Evolutionary conservation across 2,329 filamentous ascomycete genomes (phyloP), one percentile per base, ranked within the genome.

Genomic region (Claviceps quebecensis): DNA sequence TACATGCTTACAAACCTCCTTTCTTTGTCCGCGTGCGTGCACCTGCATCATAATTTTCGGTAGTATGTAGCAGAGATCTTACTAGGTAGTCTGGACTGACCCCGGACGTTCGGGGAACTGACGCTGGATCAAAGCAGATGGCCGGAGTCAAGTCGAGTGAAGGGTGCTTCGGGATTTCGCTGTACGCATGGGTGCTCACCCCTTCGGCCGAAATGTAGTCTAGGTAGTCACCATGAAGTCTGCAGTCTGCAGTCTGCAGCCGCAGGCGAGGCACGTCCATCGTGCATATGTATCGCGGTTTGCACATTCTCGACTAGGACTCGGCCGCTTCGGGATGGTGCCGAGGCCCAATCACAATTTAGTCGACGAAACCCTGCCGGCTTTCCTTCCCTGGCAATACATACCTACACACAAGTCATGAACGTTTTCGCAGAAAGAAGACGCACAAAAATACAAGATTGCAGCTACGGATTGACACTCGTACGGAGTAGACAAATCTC

Each of bases 121-220:
- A 22, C n/a, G 34, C 22, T 51, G 3, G 29, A 34, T 9, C 29
- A 11, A 11, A 34, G 29, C 9, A 34, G 29, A 34, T 40, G n/a
- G 37, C 19, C 9, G 41, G 29, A 44, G 34, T 23, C n/a, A 19
- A 34, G 40, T 23, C n/a, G 29, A 34, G 40, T 14, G 16, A 44
- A 44, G 45, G 43, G 14, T 40, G 22, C n/a, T 43, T 36, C 44
- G 43, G 43, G 17, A 19, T 34, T 23, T 45, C 22, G 17, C 14
- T 26, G 14, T 40, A 45, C 49, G 44, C 41, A 44, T 23, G 19
- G 41, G 23, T 22, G 8, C 9, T n/a, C 39, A 22, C 11, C 13
- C 11, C 52, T 41, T 55, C 54, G 54, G 54, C 52, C 52, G 52
- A 55, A 49, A 55, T 48, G 45, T 48, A 45, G 19, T 19, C 19